Percentiles rank a stretch among this genome's conserved stretches.
These are phyloP conservation scores for Apiospora malaysiana DNA, from an alignment of 2,329 filamentous ascomycete species.

Conservation along the genomic window DNA sequence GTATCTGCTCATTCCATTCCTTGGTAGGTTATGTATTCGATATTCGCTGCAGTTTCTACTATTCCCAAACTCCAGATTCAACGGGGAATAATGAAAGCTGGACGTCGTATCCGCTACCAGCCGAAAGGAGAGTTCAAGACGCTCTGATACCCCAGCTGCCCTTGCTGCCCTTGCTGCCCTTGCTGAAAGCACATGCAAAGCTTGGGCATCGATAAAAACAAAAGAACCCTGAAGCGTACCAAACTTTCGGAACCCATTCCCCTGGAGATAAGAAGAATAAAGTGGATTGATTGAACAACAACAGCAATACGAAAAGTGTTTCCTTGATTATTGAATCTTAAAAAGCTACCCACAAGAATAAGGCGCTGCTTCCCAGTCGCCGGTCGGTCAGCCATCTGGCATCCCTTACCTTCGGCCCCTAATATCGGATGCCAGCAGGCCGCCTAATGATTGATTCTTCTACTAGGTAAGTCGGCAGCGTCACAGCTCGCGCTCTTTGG, in stretches of 20 bases:
- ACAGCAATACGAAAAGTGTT: neutral
- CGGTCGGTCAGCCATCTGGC: neutral
- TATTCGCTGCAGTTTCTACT: neutral
- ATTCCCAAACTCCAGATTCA: neutral
- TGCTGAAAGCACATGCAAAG: neutral
- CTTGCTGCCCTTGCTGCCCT: constrained; percentile 1
- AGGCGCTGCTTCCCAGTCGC: neutral
- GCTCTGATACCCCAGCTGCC: neutral
- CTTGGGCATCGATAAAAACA: neutral
- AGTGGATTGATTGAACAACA: neutral
- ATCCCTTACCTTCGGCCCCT: constrained; percentile 1
- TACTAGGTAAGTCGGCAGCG: too few relatives aligned
- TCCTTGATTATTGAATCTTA: constrained; percentile 8
- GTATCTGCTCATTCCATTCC: neutral
- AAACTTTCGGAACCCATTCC: neutral
- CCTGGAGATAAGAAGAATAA: constrained; percentile 1
- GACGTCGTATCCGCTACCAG: neutral
- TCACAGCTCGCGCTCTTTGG: neutral
- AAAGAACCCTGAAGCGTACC: neutral
- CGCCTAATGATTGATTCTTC: neutral
- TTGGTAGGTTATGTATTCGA: neutral
- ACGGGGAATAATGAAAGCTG: neutral
- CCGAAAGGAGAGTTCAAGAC: neutral
- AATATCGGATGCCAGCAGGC: neutral
- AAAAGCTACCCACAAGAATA: neutral